A percentile compares a stretch with the other conserved stretches of the same genome.
phyloP scores from a whole-genome alignment of 331 rosid species.

The Pyrus hybrid region DNA sequence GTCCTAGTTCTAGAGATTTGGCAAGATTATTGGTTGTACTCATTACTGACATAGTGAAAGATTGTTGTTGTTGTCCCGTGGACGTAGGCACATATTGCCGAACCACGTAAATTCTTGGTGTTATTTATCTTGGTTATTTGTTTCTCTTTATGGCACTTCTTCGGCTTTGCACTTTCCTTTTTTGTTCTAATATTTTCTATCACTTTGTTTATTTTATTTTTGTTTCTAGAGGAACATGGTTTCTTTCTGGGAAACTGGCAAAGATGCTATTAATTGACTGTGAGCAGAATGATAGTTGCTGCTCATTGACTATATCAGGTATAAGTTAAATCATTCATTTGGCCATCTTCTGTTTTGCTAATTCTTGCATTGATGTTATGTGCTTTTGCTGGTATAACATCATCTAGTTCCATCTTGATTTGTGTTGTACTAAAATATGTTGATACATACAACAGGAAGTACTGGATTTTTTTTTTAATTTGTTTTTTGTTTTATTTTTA shows the following conservation, averaged over 20 bases:
- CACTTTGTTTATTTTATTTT: neutral
- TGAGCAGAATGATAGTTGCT: constrained; percentile 64
- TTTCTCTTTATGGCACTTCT: neutral
- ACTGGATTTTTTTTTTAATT: neutral
- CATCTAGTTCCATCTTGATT: neutral
- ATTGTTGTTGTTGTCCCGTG: too few relatives aligned
- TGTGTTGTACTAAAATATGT: neutral
- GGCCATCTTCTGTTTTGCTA: neutral
- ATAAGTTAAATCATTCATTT: constrained; percentile 5
- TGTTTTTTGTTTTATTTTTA: neutral
- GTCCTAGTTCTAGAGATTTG: too few relatives aligned
- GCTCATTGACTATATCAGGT: constrained; percentile 70
- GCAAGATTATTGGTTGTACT: too few relatives aligned
- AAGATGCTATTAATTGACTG: constrained; percentile 77
- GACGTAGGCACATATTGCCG: too few relatives aligned
- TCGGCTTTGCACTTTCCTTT: neutral
- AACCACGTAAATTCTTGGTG: too few relatives aligned
- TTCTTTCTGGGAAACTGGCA: constrained; percentile 76
- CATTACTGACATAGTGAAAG: too few relatives aligned
- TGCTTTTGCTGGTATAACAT: neutral
- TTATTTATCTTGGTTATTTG: too few relatives aligned
- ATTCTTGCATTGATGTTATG: neutral
- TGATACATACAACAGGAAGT: neutral
- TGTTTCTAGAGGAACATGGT: constrained; percentile 69
- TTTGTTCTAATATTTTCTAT: constrained; percentile 2